Evolutionary conservation across 441 rosid species (phyloP), one percentile per base, ranked within the genome.

Genomic region (Isatis lusitanica): DNA sequence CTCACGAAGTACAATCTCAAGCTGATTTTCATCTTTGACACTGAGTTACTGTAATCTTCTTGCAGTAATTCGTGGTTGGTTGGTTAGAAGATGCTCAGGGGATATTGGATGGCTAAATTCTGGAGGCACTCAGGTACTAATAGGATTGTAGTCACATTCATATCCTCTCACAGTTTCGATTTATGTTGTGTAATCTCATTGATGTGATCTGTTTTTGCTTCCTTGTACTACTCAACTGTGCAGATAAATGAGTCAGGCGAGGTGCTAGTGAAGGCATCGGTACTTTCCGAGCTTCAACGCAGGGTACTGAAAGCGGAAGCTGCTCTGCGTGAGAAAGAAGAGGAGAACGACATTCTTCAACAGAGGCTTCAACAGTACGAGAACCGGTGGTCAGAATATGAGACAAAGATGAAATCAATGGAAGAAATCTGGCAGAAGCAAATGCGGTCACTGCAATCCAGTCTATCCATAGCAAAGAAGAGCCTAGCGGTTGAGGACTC

Each of bases 401-500:
- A 96, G 82, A 74, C 85, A 51, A 96, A 93, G 81, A 93, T 96
- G 99, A 96, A 93, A 79, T 96, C 99, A 63, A 96, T 96, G 99
- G 99, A 96, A 80, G 97, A 96, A 76, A 90, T 91, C 73, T 93
- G 99, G 98, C 99, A 96, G 74, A 96, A 96, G 73, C 98, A 96
- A 83, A 96, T 93, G 99, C 77, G 98, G 73, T 96, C 99, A 1
- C 83, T 96, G 59, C 97, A 96, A 63, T 96, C 98, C 28, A 93
- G 98, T 63, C 96, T 92, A 39, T 96, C 99, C 21, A 96, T 96
- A 50, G 99, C 98, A 62, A 96, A 93, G 89, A 93, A 87, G 86
- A 93, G 98, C 85, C 88, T 96, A 21, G 93, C 94, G 9, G 76
- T 89, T 7, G 97, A 96, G 42, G 94, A 87, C 82, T 91, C 97